phyloP scores from a whole-genome alignment of 2,329 filamentous ascomycete species.

The Pseudogymnoascus verrucosus region DNA sequence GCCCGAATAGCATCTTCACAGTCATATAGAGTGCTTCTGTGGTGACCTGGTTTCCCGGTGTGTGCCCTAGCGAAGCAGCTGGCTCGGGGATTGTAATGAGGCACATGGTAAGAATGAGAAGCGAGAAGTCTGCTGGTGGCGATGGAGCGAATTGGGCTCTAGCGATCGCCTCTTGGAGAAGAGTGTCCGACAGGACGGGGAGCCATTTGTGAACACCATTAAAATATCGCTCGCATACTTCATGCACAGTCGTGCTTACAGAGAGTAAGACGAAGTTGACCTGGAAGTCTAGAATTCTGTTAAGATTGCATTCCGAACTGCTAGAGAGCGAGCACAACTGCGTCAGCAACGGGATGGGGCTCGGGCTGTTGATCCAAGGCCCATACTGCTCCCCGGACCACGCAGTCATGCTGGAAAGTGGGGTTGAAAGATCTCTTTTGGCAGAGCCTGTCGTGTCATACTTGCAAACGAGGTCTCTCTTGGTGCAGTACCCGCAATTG shows the following conservation, averaged over 20 bases:
- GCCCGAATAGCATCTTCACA: slow-evolving; percentile 19
- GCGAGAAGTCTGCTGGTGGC: slow-evolving; percentile 11
- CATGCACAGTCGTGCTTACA: slow-evolving; percentile 7
- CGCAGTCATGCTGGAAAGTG: too few species aligned
- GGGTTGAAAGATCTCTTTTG: too few species aligned
- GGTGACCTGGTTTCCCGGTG: slow-evolving; percentile 14
- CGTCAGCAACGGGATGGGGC: too few species aligned
- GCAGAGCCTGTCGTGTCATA: too few species aligned
- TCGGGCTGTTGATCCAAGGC: too few species aligned
- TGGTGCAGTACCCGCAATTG: not conserved
- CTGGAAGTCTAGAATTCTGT: too few species aligned
- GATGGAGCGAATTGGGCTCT: slow-evolving; percentile 8
- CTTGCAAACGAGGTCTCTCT: not conserved
- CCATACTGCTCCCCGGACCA: too few species aligned
- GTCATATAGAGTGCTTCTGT: slow-evolving; percentile 18
- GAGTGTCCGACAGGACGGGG: slow-evolving; percentile 19
- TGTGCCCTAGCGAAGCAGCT: slow-evolving; percentile 17
- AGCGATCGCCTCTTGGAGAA: slow-evolving; percentile 14
- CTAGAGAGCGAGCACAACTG: too few species aligned
- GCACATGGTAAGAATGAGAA: too few species aligned
- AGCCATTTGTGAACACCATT: slow-evolving; percentile 18
- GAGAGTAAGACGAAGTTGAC: too few species aligned
- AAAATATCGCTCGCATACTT: slow-evolving; percentile 17
- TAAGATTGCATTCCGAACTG: too few species aligned
- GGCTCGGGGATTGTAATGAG: slow-evolving; percentile 16